phyloP scores from a whole-genome alignment of 1,284 basidiomycete species.

The Anthracocystis panici-leucophaei region DNA sequence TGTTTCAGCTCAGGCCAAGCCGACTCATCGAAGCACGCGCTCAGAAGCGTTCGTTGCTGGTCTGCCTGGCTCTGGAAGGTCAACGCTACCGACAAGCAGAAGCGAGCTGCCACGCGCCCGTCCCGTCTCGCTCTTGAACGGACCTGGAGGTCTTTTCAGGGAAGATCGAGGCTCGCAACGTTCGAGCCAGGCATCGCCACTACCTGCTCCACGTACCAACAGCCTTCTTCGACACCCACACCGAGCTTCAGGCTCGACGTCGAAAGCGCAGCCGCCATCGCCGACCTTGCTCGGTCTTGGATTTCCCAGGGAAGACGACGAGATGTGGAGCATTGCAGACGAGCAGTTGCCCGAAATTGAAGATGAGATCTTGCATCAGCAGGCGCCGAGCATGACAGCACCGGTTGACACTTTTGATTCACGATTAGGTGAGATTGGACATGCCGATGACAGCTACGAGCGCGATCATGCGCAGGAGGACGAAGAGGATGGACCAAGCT shows the following conservation, averaged over 20 bases:
- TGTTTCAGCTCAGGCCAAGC: conserved; percentile 17
- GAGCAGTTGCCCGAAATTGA: conserved; percentile 47
- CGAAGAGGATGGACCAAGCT: conserved; percentile 9
- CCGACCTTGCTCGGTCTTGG: conserved; percentile 41
- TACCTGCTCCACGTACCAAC: conserved; percentile 38
- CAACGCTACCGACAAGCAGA: conserved; percentile 27
- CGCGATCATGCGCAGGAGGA: conserved; percentile 2
- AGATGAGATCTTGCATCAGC: conserved; percentile 25
- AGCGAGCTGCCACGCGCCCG: conserved; percentile 39
- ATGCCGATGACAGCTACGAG: conserved; percentile 10
- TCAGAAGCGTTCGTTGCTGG: conserved; percentile 36
- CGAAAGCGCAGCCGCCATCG: conserved; percentile 21
- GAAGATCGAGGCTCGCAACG: conserved; percentile 25
- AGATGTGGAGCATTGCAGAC: conserved; percentile 49
- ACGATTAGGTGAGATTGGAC: conserved; percentile 5
- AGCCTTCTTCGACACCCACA: conserved; percentile 30
- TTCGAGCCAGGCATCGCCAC: conserved; percentile 32
- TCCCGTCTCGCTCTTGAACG: conserved; percentile 43
- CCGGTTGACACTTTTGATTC: conserved; percentile 15
- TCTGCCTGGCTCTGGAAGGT: conserved; percentile 20
- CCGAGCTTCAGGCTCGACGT: conserved; percentile 10
- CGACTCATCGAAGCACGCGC: conserved; percentile 27
- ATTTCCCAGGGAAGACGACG: conserved; percentile 36
- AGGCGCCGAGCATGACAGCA: not conserved
- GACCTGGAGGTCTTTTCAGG: conserved; percentile 37